Conservation (phyloP, 179 eudicot species). For the Corrigiola litoralis region DNA sequence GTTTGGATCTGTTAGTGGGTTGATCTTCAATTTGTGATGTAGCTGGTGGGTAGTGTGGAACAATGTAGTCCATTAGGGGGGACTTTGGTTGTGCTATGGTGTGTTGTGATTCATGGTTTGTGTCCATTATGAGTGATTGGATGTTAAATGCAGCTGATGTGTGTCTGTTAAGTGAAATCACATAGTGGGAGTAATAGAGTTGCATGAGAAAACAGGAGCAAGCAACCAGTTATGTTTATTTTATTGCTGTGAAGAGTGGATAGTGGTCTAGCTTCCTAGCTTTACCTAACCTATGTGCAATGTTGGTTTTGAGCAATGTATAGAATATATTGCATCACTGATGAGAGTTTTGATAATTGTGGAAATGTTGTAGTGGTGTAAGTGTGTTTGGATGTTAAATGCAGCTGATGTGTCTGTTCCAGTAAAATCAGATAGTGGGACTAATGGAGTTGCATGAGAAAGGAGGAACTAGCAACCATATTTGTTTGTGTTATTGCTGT, state of each 20-base stretch:
- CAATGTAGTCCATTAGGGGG: constrained; percentile 20
- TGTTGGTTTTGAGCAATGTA: no score
- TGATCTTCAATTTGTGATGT: constrained; percentile 8
- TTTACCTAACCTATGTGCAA: no score
- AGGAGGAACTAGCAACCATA: no score
- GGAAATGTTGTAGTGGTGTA: no score
- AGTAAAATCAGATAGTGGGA: no score
- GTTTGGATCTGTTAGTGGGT: constrained; percentile 26
- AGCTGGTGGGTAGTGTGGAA: constrained; percentile 13
- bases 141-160: constrained; percentile 13
- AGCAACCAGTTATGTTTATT: no score
- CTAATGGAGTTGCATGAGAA: no score
- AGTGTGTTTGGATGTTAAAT: constrained; percentile 3
- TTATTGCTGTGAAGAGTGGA: background rate
- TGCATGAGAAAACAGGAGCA: no score
- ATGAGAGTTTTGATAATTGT: no score
- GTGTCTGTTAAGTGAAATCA: no score
- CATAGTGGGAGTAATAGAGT: no score
- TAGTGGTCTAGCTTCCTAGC: background rate
- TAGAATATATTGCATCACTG: no score
- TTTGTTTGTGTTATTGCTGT: background rate
- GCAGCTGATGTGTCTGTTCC: constrained; percentile 6
- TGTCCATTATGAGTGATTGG: constrained; percentile 5
- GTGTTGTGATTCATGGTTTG: constrained; percentile 15
- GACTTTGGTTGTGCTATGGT: constrained; percentile 13